These are phyloP conservation scores for Podaxis sp. DNA, from an alignment of 768 basidiomycete genomes.

Conservation along the genomic window DNA sequence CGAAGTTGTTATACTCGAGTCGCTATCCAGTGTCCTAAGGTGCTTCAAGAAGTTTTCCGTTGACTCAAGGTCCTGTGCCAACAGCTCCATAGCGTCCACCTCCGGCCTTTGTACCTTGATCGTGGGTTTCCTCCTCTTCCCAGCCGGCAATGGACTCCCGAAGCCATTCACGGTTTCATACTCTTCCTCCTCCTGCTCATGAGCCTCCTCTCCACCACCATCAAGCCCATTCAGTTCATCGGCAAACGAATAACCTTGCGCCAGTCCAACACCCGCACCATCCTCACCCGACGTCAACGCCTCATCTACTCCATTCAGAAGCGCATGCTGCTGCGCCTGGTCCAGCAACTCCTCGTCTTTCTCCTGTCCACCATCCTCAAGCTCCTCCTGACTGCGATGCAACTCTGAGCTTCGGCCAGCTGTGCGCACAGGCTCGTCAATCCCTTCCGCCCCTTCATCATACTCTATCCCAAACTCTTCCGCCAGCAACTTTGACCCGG, in stretches of 20 bases:
- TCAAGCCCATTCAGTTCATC: slow-evolving; percentile 37
- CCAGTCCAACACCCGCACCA: slow-evolving; percentile 29
- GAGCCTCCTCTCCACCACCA: slow-evolving; percentile 21
- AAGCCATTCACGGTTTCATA: slow-evolving; percentile 24
- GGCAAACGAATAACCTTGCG: slow-evolving; percentile 39
- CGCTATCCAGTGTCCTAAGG: slow-evolving; percentile 67
- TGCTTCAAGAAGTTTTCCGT: slow-evolving; percentile 77
- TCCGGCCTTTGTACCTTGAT: slow-evolving; percentile 26
- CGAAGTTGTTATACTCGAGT: slow-evolving; percentile 28
- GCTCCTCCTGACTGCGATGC: neutral
- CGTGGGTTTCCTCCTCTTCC: slow-evolving; percentile 28
- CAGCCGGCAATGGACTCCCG: slow-evolving; percentile 22
- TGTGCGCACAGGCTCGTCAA: slow-evolving; percentile 45
- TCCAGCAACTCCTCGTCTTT: slow-evolving; percentile 12
- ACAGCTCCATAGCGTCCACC: slow-evolving; percentile 70
- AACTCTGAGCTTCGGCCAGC: neutral
- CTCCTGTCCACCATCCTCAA: slow-evolving; percentile 5
- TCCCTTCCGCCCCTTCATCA: slow-evolving; percentile 84
- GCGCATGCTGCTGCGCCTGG: slow-evolving; percentile 23
- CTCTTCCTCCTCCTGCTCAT: slow-evolving; percentile 11
- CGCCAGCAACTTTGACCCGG: slow-evolving; percentile 73
- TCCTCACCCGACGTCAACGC: slow-evolving; percentile 19
- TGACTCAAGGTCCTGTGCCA: slow-evolving; percentile 72
- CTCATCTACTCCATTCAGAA: slow-evolving; percentile 30
- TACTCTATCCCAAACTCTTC: slow-evolving; percentile 92